phyloP scores from a whole-genome alignment of 1,284 basidiomycete genomes.

The Papiliotrema laurentii region DNA sequence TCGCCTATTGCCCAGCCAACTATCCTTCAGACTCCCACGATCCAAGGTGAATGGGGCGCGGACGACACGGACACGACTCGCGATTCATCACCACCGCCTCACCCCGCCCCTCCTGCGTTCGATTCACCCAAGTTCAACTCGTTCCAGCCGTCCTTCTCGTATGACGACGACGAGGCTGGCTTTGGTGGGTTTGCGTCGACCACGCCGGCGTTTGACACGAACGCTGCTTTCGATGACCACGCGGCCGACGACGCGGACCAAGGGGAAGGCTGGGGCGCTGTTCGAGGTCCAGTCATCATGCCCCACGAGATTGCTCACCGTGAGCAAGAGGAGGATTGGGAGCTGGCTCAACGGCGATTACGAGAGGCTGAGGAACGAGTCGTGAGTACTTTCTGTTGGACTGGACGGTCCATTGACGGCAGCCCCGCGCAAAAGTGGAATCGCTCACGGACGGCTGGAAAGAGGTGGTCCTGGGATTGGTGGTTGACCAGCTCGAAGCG shows the following conservation, averaged over 20 bases:
- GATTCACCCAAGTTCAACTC: neutral
- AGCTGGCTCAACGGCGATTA: constrained; percentile 34
- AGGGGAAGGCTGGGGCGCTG: constrained; percentile 26
- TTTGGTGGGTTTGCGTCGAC: constrained; percentile 4
- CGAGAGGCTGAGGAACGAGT: constrained; percentile 28
- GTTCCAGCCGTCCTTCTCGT: constrained; percentile 1
- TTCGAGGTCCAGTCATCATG: neutral
- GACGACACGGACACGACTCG: no score
- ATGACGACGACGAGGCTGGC: no score
- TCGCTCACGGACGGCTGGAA: constrained; percentile 36
- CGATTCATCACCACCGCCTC: neutral
- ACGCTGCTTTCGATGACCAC: constrained; percentile 27
- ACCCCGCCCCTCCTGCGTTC: neutral
- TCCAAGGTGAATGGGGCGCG: neutral
- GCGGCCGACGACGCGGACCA: constrained; percentile 8
- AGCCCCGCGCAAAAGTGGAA: constrained; percentile 38
- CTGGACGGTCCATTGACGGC: constrained; percentile 3
- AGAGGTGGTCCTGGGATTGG: constrained; percentile 24
- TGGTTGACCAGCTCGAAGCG: constrained; percentile 19
- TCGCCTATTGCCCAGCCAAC: no score
- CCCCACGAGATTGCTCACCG: neutral
- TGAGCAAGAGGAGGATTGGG: constrained; percentile 35
- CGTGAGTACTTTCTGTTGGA: constrained; percentile 15
- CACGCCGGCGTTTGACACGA: constrained; percentile 3
- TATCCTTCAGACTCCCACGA: no score